These are phyloP conservation scores for Phytophthora fragariae DNA, from an alignment of 352 stramenopile species.

Conservation along the genomic window DNA sequence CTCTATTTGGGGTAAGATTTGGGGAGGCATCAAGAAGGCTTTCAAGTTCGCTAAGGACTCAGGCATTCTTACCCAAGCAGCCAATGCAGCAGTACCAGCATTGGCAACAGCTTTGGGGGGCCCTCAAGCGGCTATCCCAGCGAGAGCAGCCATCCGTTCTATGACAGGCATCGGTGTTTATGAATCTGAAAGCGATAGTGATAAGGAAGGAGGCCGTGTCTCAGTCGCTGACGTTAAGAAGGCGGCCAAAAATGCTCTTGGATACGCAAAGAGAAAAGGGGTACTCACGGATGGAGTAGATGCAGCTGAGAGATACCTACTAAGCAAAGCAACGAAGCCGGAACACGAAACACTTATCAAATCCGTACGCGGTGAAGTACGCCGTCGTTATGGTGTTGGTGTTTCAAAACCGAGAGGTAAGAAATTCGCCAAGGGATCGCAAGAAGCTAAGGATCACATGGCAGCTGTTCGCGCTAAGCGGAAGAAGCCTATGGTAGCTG, in stretches of 20 bases:
- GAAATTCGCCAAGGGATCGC: too few relatives aligned
- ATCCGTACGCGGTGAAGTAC: too few relatives aligned
- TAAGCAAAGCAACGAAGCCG: background rate
- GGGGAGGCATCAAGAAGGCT: slow-evolving; percentile 5
- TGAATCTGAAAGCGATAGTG: background rate
- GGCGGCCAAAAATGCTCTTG: background rate
- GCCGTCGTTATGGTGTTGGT: too few relatives aligned
- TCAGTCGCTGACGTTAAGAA: background rate
- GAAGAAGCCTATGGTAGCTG: too few relatives aligned
- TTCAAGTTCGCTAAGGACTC: too few relatives aligned
- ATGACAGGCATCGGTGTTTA: background rate
- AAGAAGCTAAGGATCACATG: too few relatives aligned
- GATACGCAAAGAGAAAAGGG: background rate
- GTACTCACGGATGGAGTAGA: background rate
- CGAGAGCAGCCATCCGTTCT: background rate
- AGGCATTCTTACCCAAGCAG: too few relatives aligned
- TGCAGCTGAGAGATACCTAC: background rate
- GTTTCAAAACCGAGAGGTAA: too few relatives aligned
- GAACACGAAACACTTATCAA: too few relatives aligned
- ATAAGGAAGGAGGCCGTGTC: background rate
- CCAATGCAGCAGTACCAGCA: too few relatives aligned
- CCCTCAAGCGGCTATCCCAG: background rate
- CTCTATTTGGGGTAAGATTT: background rate
- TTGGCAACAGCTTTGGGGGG: background rate
- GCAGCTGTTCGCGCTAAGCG: too few relatives aligned